Conservation (phyloP, 768 basidiomycete species). For the Leucocoprinus birnbaumii region DNA sequence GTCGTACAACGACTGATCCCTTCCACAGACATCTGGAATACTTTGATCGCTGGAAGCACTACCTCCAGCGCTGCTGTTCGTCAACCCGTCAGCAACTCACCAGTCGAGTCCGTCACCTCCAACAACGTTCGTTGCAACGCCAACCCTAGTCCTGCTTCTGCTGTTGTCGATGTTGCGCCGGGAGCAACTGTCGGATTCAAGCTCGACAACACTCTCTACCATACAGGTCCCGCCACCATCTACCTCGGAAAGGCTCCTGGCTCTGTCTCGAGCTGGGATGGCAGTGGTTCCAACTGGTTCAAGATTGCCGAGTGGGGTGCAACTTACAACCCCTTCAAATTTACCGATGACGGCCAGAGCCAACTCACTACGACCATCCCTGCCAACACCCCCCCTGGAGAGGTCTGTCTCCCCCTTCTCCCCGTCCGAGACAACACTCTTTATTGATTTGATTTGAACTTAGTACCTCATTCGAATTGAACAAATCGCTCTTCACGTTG, state of each 20-base stretch:
- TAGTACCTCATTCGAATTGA: conserved; percentile 10
- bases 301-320: conserved; percentile 43
- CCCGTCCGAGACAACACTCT: background rate
- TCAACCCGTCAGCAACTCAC: conserved; percentile 30
- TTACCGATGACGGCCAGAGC: too few species aligned
- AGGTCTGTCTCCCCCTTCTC: too few species aligned
- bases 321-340: too few species aligned
- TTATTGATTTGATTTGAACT: background rate
- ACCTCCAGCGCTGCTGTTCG: conserved; percentile 29
- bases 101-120: conserved; percentile 27
- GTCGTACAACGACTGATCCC: background rate
- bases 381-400: conserved; percentile 35
- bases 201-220: conserved; percentile 39
- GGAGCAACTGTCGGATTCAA: conserved; percentile 39
- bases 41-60: conserved; percentile 26
- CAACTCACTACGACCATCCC: too few species aligned
- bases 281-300: conserved; percentile 42
- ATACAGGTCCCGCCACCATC: conserved; percentile 38
- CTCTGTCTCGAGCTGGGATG: conserved; percentile 35
- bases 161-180: conserved; percentile 35
- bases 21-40: conserved; percentile 25
- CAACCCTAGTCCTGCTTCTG: conserved; percentile 27
- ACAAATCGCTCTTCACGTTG: conserved; percentile 5
- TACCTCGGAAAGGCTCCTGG: conserved; percentile 46
- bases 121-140: conserved; percentile 34